These are phyloP conservation scores for Dictyostelium intermedium DNA, from an alignment of 78 protist species.

Conservation along the genomic window DNA sequence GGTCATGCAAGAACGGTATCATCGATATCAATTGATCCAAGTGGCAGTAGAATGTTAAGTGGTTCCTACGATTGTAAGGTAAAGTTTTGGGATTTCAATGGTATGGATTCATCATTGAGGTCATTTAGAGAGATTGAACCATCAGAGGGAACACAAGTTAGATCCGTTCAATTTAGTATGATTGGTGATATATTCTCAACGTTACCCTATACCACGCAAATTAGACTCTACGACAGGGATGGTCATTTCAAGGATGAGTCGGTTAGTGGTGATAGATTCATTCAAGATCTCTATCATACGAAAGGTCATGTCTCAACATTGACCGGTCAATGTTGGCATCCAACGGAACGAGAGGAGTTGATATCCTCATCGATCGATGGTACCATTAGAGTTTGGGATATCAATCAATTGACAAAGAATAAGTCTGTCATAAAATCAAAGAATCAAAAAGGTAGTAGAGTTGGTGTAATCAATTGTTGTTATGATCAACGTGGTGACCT, in stretches of 20 bases:
- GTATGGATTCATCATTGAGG: conserved; percentile 79
- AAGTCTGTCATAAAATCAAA: conserved; percentile 44
- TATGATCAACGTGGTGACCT: conserved; percentile 57
- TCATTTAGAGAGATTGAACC: conserved; percentile 86
- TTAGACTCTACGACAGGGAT: conserved; percentile 80
- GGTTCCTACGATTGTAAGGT: conserved; percentile 84
- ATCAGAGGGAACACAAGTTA: conserved; percentile 64
- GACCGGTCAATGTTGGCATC: conserved; percentile 67
- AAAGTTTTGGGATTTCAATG: conserved; percentile 86
- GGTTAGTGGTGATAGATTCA: conserved; percentile 84
- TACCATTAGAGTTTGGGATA: conserved; percentile 86
- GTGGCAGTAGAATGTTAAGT: conserved; percentile 84
- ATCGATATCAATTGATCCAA: conserved; percentile 73
- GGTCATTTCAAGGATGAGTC: conserved; percentile 74
- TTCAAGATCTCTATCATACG: conserved; percentile 80
- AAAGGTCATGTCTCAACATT: conserved; percentile 80
- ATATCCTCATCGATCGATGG: conserved; percentile 78
- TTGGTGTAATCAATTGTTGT: conserved; percentile 32
- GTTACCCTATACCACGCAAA: conserved; percentile 58
- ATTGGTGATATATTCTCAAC: conserved; percentile 48
- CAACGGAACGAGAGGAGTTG: conserved; percentile 25
- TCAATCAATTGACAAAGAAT: conserved; percentile 28
- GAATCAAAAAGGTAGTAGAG: conserved; percentile 28
- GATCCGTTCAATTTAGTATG: conserved; percentile 35
- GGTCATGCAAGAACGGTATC: conserved; percentile 74